Conservation (phyloP, 2,329 filamentous ascomycete genomes). For the Neofusicoccum cordaticola region DNA sequence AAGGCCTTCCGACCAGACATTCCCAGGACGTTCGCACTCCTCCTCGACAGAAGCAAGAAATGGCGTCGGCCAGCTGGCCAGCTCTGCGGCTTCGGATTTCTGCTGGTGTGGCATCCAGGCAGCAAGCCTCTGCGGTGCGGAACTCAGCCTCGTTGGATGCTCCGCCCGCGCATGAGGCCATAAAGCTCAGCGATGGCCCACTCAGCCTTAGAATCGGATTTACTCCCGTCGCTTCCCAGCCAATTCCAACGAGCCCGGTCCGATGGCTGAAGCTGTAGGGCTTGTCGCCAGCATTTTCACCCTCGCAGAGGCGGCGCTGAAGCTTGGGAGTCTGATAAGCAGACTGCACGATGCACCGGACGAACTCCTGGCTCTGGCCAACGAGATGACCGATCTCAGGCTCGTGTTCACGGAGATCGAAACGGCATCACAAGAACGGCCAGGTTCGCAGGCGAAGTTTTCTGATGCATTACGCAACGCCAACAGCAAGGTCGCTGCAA, state of each 20-base stretch:
- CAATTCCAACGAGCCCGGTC: neutral
- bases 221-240: neutral
- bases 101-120: too few species aligned
- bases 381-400: neutral
- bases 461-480: neutral
- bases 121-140: too few species aligned
- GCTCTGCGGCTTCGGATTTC: too few species aligned
- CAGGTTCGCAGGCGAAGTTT: neutral
- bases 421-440: neutral
- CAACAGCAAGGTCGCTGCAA: neutral
- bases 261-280: neutral
- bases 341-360: neutral
- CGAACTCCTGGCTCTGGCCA: conserved; percentile 1
- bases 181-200: too few species aligned
- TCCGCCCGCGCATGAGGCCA: too few species aligned
- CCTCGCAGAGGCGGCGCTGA: neutral
- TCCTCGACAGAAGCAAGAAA: too few species aligned
- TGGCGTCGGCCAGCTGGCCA: too few species aligned
- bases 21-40: too few species aligned
- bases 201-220: neutral
- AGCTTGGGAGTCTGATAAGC: neutral
- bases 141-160: too few species aligned
- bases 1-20: neutral
- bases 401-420: neutral
- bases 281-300: neutral